phyloP scores from a whole-genome alignment of 352 stramenopile species.

The Thalassiosira mediterranea region DNA sequence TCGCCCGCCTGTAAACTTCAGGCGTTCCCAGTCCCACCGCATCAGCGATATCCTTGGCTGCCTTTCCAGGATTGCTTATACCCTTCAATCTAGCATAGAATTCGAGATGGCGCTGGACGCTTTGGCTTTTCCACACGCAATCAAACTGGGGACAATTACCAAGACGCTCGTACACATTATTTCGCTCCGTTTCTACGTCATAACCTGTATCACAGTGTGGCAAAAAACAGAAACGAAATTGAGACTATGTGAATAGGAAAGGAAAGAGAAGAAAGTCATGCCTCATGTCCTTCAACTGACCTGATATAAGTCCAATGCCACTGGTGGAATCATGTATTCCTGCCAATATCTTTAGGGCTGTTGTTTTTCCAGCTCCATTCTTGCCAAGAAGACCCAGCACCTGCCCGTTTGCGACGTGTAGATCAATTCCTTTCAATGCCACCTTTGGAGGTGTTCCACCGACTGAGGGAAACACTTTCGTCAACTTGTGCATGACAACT shows the following conservation, averaged over 20 bases:
- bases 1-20: conserved; percentile 51
- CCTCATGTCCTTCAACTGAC: too few species aligned
- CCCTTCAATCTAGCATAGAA: conserved; percentile 81
- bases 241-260: too few species aligned
- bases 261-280: too few species aligned
- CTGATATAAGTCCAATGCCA: conserved; percentile 60
- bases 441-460: conserved; percentile 48
- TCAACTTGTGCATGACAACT: conserved; percentile 60
- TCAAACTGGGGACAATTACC: conserved; percentile 86
- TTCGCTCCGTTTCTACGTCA: conserved; percentile 51
- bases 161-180: conserved; percentile 61
- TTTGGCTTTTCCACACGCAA: conserved; percentile 76
- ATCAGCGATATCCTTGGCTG: conserved; percentile 47
- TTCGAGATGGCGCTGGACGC: conserved; percentile 73
- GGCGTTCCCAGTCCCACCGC: conserved; percentile 56
- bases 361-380: conserved; percentile 95
- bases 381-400: conserved; percentile 91
- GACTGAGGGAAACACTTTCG: conserved; percentile 56
- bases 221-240: too few species aligned
- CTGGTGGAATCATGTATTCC: conserved; percentile 50
- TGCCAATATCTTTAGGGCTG: conserved; percentile 70
- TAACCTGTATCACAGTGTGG: too few species aligned
- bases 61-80: conserved; percentile 40
- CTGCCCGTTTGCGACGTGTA: conserved; percentile 88
- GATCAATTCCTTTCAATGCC: conserved; percentile 51